Base-by-base conservation (phyloP, 208 protist genomes). In the Histomonas meleagridis region DNA sequence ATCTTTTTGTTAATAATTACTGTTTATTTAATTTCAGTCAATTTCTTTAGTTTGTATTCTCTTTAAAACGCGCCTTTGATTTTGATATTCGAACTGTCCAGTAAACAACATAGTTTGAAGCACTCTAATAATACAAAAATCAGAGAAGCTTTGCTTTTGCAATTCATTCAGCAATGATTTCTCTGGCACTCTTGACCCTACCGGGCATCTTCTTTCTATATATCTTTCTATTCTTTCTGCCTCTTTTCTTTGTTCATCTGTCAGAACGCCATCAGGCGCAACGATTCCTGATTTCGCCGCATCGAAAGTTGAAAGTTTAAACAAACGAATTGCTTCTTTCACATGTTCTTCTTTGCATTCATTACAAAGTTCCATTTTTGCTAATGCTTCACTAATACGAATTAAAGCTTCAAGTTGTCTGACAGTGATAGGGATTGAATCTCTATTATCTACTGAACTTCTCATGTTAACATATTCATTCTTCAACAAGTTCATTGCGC, bases 401-500 rank as follows among this genome's bases (percentile, higher is more conserved):
- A 96, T 93, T 26, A 96, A 79, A 16, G 95, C 95, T 91, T 96
- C 95, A 0, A 96, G 92, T 91, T 95, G 94, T 26, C 95, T 57
- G 16, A 96, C 94, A 55, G 93, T 94, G 79, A 94, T 94, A 32
- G 93, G 93, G 60, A 94, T 93, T 28, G 91, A 51, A 48, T 91
- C 53, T 76, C 38, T 62, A 38, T 62, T 91, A 26, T 32, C 62
- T 7, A 40, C 69, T 48, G 7, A 70, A 28, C 26, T 23, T 32
- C 92, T 49, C 49, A 98, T 95, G 70, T 96, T 93, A 14, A 99
- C 97, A 95, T 98, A 99, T 91, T 98, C 97, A 93, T 98, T 97
- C 35, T 96, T 92, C 62, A 99, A 94, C 51, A 95, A 93, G 23
- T 96, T 95, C 62, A 96, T 96, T 14, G 97, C 97, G 49, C 97